Conservation (phyloP, 148 eudicot species). For the Rhododendron vialii region DNA sequence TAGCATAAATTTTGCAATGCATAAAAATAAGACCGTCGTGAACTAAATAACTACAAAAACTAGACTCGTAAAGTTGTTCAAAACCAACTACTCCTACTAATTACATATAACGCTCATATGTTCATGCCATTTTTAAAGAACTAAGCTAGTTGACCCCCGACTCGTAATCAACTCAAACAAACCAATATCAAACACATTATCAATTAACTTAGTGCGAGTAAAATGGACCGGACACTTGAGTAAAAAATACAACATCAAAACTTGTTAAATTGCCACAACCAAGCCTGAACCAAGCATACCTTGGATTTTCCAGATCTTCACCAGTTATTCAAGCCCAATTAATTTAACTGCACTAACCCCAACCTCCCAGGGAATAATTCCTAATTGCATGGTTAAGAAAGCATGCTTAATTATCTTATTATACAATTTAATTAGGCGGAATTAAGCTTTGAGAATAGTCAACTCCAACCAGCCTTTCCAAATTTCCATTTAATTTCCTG, state of each 20-base stretch:
- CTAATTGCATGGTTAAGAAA: not conserved
- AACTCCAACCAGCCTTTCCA: not conserved
- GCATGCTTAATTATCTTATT: not conserved
- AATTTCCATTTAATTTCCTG: constrained; percentile 12
- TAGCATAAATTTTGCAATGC: too few relatives aligned
- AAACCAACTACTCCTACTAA: too few relatives aligned
- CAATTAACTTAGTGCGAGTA: not conserved
- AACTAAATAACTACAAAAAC: too few relatives aligned
- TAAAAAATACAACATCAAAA: not conserved
- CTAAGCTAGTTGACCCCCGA: too few relatives aligned
- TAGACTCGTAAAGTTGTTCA: too few relatives aligned
- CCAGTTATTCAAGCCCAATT: not conserved
- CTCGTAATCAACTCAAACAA: too few relatives aligned
- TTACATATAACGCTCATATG: too few relatives aligned
- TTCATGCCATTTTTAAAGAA: too few relatives aligned
- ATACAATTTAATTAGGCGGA: constrained; percentile 6
- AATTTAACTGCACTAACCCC: not conserved
- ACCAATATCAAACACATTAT: not conserved
- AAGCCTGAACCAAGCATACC: not conserved
- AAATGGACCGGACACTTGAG: not conserved
- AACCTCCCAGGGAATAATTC: not conserved
- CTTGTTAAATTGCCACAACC: not conserved
- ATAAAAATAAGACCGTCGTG: too few relatives aligned
- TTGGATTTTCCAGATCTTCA: not conserved
- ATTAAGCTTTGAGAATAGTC: not conserved